Conservation (phyloP, 495 filamentous ascomycete species). For the Neurospora sp. region DNA sequence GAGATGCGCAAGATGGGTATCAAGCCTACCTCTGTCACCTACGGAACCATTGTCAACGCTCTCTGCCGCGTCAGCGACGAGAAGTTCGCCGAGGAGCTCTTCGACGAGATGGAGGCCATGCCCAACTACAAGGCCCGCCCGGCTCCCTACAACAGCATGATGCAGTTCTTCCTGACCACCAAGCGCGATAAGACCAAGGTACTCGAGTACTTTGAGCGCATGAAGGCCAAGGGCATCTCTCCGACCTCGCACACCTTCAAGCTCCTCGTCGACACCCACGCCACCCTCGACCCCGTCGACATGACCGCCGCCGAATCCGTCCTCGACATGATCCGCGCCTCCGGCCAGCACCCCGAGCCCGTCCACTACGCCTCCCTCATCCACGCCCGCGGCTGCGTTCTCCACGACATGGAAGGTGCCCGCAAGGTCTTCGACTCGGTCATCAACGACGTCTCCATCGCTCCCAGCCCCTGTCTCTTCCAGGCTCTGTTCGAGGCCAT, state of each 20-base stretch:
- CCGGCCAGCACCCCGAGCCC: constrained; percentile 70
- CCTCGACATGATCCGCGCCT: constrained; percentile 62
- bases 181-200: constrained; percentile 93
- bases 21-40: constrained; percentile 93
- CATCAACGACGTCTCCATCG: constrained; percentile 51
- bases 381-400: constrained; percentile 89
- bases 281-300: constrained; percentile 85
- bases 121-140: constrained; percentile 97
- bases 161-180: constrained; percentile 97
- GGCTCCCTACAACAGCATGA: constrained; percentile 96
- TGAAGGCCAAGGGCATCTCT: constrained; percentile 75
- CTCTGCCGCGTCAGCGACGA: constrained; percentile 95
- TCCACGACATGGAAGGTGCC: constrained; percentile 81
- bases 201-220: constrained; percentile 90
- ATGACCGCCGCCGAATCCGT: constrained; percentile 84
- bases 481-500: constrained; percentile 93
- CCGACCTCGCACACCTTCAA: constrained; percentile 96
- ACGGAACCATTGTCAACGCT: constrained; percentile 96
- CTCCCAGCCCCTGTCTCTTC: constrained; percentile 76
- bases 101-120: constrained; percentile 98
- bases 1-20: constrained; percentile 93
- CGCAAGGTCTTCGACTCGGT: constrained; percentile 73
- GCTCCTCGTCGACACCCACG: constrained; percentile 90
- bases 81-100: constrained; percentile 93
- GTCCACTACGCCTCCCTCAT: constrained; percentile 94